phyloP scores from a whole-genome alignment of 176 grass and related monocot species.

The Rhipidocladum racemiflorum region DNA sequence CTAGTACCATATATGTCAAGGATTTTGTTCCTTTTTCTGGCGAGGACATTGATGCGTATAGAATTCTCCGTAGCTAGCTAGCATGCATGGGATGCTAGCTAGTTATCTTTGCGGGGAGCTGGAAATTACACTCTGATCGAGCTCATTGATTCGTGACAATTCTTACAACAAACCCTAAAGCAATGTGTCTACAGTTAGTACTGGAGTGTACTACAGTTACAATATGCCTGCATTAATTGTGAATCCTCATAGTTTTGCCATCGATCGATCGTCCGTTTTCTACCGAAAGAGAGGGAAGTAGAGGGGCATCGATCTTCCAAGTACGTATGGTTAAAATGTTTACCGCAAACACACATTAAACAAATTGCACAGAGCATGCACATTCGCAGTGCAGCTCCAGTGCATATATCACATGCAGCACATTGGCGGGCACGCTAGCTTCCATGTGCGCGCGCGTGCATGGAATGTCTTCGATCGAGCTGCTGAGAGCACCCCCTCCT shows the following conservation, averaged over 20 bases:
- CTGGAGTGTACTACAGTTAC: not conserved
- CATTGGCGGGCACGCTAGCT: constrained; percentile 4
- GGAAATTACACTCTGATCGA: not conserved
- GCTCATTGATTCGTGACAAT: not conserved
- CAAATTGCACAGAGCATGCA: not conserved
- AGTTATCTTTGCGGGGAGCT: too few relatives aligned
- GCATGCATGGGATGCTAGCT: too few relatives aligned
- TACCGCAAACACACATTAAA: not conserved
- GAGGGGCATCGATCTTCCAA: not conserved
- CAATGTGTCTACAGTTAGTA: not conserved
- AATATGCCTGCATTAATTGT: not conserved
- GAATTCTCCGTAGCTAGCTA: not conserved
- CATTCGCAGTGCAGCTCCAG: constrained; percentile 13
- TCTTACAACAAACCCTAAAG: not conserved
- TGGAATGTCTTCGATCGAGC: not conserved
- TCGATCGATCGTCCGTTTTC: not conserved
- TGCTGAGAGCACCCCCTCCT: not conserved
- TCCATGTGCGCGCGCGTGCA: not conserved
- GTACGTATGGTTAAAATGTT: not conserved
- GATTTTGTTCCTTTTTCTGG: not conserved
- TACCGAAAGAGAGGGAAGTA: not conserved
- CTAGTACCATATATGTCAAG: not conserved
- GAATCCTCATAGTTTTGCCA: not conserved
- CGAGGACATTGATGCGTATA: not conserved
- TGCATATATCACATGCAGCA: constrained; percentile 36